Conservation (phyloP, 228 moss, liverwort and hornwort species). For the Sphagnum magellanicum region DNA sequence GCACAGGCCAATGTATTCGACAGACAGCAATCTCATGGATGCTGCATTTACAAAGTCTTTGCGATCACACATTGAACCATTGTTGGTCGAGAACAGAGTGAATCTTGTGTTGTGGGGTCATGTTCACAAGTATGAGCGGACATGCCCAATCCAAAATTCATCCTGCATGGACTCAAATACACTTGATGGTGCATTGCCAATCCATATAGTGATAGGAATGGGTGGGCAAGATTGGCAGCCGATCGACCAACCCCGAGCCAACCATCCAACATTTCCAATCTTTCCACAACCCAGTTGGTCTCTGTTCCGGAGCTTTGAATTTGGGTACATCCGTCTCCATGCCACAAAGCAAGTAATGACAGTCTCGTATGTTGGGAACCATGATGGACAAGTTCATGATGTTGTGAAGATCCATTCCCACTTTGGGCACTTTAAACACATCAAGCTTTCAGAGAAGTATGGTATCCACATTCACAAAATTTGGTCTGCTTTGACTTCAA, state of each 20-base stretch:
- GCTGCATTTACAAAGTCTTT: slow-evolving; percentile 26
- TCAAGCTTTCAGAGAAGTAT: background rate
- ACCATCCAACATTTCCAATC: slow-evolving; percentile 52
- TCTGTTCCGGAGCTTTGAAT: slow-evolving; percentile 54
- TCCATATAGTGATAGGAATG: slow-evolving; percentile 93
- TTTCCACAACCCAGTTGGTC: slow-evolving; percentile 82
- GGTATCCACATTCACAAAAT: background rate
- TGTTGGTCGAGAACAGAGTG: slow-evolving; percentile 61
- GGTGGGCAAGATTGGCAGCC: slow-evolving; percentile 95
- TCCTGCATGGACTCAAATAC: slow-evolving; percentile 27
- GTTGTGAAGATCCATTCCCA: slow-evolving; percentile 30
- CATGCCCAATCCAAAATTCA: slow-evolving; percentile 56
- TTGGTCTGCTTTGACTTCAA: no score
- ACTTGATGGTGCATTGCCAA: slow-evolving; percentile 27
- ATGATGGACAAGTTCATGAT: slow-evolving; percentile 83
- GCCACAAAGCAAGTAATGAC: slow-evolving; percentile 58
- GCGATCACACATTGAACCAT: slow-evolving; percentile 65
- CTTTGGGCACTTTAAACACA: background rate
- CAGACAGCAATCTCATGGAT: slow-evolving; percentile 23
- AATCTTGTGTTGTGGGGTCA: slow-evolving; percentile 81
- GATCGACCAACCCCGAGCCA: slow-evolving; percentile 42
- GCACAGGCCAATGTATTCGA: slow-evolving; percentile 88
- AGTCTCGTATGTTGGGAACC: slow-evolving; percentile 67
- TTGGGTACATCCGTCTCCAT: slow-evolving; percentile 68
- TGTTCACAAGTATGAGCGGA: slow-evolving; percentile 94